phyloP scores from a whole-genome alignment of 2,329 filamentous ascomycete species.

The Coniella lustricola region DNA sequence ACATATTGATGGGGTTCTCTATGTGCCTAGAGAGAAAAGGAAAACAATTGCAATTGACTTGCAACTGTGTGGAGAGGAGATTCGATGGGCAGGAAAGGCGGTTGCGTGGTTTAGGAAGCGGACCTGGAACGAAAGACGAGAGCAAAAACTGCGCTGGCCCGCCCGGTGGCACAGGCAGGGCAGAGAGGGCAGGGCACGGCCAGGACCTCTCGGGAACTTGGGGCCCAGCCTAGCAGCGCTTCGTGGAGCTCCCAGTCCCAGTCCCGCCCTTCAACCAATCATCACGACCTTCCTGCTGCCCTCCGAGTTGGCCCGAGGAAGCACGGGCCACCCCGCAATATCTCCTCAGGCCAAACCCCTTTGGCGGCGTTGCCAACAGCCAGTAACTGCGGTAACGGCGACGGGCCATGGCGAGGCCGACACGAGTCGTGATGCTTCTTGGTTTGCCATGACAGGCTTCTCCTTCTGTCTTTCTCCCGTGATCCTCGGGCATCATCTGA shows the following conservation, averaged over 20 bases:
- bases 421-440: too few relatives aligned
- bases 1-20: conserved; percentile 64
- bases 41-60: conserved; percentile 55
- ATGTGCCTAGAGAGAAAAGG: conserved; percentile 42
- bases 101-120: conserved; percentile 26
- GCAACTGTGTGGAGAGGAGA: conserved; percentile 59
- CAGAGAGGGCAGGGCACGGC: neutral
- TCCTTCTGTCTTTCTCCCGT: too few relatives aligned
- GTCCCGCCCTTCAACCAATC: neutral
- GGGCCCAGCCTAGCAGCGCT: neutral
- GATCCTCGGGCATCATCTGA: too few relatives aligned
- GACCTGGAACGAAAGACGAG: conserved; percentile 14
- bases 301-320: conserved; percentile 2
- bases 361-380: neutral
- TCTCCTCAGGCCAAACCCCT: neutral
- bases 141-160: conserved; percentile 15
- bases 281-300: neutral
- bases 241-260: neutral
- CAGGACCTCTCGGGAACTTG: neutral
- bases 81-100: conserved; percentile 36
- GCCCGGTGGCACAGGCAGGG: neutral
- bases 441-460: too few relatives aligned
- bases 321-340: neutral
- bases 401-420: too few relatives aligned
- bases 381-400: neutral